Evolutionary conservation across 2,329 filamentous ascomycete genomes (phyloP), one percentile per base, ranked within the genome.

Genomic region (Aspergillus texensis): DNA sequence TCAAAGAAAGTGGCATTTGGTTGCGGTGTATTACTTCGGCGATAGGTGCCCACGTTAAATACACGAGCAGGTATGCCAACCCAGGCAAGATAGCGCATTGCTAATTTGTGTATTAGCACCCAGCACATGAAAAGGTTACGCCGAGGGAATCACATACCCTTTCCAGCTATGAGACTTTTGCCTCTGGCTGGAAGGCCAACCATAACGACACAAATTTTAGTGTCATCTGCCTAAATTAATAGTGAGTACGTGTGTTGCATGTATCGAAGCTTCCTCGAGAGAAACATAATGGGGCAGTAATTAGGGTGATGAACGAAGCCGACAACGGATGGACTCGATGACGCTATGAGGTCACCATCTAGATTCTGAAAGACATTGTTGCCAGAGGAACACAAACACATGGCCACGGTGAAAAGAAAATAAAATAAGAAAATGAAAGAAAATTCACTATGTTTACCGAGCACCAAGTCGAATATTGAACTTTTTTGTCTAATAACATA

Each of bases 171-270:
- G 79, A 97, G 88, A 82, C 93, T 97, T 86, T 99, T 99, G 75
- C 95, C 95, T 71, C 95, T 86, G 65, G 95, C 95, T 61, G 95
- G 95, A 76, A 99, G 85, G 70, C 95, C 95, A 65, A 99, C 95
- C 95, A 99, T 98, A 73, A 99, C 93, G 68, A 99, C 94, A 79
- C 94, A 98, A 82, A 99, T 96, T 79, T 92, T 92, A 65, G 92
- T 94, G 80, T 97, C 93, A 84, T 98, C 94, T 72, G 91, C 92
- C 92, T 96, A 91, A 68, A 94, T n/a, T 10, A n/a, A 34, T 46
- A 46, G 62, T 68, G 30, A 67, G 67, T 60, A 34, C 57, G 54
- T n/a, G 26, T 45, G 48, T 36, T 54, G 28, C 30, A 54, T 30
- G 14, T 19, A 14, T 24, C 32, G 6, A 21, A 39, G 6, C 2